Evolutionary conservation across 2,329 filamentous ascomycete genomes (phyloP).

Genomic region (Colletotrichum ledebouriae): DNA sequence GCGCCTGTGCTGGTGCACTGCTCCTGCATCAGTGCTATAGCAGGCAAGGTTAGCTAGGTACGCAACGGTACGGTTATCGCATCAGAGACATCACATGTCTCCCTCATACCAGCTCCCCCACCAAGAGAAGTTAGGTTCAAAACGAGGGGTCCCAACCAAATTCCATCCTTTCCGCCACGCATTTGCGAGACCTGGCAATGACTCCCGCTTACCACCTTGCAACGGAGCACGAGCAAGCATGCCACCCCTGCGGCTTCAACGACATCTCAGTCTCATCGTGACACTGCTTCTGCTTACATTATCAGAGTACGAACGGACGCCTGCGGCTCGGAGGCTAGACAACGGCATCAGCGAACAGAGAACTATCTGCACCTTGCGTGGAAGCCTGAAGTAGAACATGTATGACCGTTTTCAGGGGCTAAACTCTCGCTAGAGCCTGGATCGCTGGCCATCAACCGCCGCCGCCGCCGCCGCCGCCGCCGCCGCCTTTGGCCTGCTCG

Average conservation of each 20-base stretch:
- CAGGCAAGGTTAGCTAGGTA: not conserved
- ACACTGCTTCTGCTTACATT: constrained; percentile 15
- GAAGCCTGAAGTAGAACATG: constrained; percentile 18
- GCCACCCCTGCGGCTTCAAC: constrained; percentile 8
- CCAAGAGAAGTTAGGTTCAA: too few relatives aligned
- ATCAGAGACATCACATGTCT: too few relatives aligned
- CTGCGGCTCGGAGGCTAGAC: not conserved
- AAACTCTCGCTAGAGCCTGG: constrained; percentile 33
- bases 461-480: not conserved
- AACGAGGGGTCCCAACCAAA: too few relatives aligned
- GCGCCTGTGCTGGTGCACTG: constrained; percentile 18
- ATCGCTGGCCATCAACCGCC: constrained; percentile 16
- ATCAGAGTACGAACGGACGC: not conserved
- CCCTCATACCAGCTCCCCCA: too few relatives aligned
- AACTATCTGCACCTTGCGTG: too few relatives aligned
- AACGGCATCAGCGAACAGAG: too few relatives aligned
- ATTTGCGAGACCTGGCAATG: not conserved
- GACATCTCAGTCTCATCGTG: constrained; percentile 27
- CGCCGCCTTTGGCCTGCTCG: not conserved
- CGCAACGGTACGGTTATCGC: too few relatives aligned
- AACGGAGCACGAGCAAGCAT: constrained; percentile 23
- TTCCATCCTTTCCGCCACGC: not conserved
- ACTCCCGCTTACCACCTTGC: constrained; percentile 11
- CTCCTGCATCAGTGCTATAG: constrained; percentile 21
- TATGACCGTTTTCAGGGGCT: constrained; percentile 27